Percentiles rank a stretch among this genome's conserved stretches.
Evolutionary conservation across 2,329 filamentous ascomycete species (phyloP).

Genomic region (Blastomyces percursus): DNA sequence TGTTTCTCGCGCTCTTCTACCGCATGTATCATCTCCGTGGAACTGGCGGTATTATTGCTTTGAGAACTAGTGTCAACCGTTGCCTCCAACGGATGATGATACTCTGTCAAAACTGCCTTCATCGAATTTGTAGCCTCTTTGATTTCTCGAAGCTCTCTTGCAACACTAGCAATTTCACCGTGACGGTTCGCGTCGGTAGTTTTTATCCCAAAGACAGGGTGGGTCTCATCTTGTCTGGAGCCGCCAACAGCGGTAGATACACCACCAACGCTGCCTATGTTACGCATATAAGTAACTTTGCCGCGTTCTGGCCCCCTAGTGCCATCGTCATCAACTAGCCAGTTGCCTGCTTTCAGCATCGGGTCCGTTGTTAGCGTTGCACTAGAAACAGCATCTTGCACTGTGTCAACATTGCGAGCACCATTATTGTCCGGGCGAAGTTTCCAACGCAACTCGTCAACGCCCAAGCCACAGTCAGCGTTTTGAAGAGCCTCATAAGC

Average conservation of each 20-base stretch:
- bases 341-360: not conserved
- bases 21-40: not conserved
- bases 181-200: not conserved
- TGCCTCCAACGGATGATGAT: not conserved
- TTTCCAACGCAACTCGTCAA: slow-evolving; percentile 16
- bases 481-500: slow-evolving; percentile 5
- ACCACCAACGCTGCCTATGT: not conserved
- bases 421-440: not conserved
- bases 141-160: slow-evolving; percentile 1
- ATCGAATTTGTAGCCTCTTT: slow-evolving; percentile 4
- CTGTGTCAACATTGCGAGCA: not conserved
- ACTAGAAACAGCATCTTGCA: not conserved
- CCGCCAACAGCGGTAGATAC: not conserved
- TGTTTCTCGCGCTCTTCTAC: slow-evolving; percentile 9
- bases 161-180: not conserved
- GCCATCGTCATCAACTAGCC: not conserved
- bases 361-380: not conserved
- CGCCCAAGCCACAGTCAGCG: slow-evolving; percentile 13
- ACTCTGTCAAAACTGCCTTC: not conserved
- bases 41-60: not conserved
- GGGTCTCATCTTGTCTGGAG: not conserved
- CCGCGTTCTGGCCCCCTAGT: not conserved
- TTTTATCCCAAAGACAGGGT: not conserved
- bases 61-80: not conserved
- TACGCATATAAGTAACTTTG: not conserved